A percentile compares a stretch with the other conserved stretches of the same genome.
Evolutionary conservation across 2,329 filamentous ascomycete species (phyloP).

Genomic region (Aspergillus neotritici): DNA sequence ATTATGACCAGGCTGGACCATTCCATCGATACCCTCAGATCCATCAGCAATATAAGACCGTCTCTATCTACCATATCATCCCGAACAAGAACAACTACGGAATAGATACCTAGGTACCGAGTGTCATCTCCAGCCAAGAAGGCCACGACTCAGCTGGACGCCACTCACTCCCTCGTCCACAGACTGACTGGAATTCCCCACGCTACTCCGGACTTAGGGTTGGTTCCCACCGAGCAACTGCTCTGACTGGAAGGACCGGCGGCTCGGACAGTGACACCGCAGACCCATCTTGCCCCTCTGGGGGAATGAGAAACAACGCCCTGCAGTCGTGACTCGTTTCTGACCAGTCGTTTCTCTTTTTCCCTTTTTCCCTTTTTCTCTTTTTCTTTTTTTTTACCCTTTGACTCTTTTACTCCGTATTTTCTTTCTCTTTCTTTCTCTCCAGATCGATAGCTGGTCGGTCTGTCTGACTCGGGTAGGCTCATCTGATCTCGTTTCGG

Average conservation of each 20-base stretch:
- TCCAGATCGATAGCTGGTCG: not conserved
- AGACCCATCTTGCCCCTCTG: constrained; percentile 9
- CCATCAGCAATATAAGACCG: too few species aligned
- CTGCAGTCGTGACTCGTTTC: constrained; percentile 8
- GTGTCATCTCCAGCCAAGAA: constrained; percentile 19
- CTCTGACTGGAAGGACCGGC: constrained; percentile 7
- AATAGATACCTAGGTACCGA: too few species aligned
- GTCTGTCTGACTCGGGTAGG: not conserved
- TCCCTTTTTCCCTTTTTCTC: not conserved
- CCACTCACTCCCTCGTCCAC: constrained; percentile 15
- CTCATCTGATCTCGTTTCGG: not conserved
- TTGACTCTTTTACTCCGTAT: not conserved
- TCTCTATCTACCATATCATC: too few species aligned
- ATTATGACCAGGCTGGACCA: too few species aligned
- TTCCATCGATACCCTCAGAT: too few species aligned
- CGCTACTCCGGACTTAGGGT: constrained; percentile 2
- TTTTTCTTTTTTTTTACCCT: not conserved
- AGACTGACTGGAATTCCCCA: constrained; percentile 4
- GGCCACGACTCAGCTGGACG: constrained; percentile 21
- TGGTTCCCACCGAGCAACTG: constrained; percentile 1
- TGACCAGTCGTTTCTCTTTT: constrained; percentile 7
- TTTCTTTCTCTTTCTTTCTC: not conserved
- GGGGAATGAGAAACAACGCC: constrained; percentile 5
- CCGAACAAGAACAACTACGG: not conserved
- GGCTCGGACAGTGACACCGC: constrained; percentile 14